Evolutionary conservation across 306 rosid species (phyloP), one percentile per base, ranked within the genome.

Genomic region (Medicago ruthenica): DNA sequence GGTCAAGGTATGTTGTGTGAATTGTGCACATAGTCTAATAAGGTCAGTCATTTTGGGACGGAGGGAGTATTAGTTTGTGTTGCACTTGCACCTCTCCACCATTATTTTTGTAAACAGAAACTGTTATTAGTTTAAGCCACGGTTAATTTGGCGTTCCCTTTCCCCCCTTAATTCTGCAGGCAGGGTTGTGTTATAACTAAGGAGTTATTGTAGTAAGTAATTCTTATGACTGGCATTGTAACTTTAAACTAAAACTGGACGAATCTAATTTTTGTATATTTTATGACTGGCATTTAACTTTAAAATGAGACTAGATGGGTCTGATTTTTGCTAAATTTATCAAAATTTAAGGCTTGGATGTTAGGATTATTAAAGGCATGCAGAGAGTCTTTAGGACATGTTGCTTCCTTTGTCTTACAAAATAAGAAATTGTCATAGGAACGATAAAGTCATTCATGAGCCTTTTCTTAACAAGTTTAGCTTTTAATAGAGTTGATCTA

Each of bases 151-250:
- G 48, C 47, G 10, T 50, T 6, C 31, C 64, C 5, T 11, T 16
- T 21, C 22, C 2, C 41, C 21, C 58, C 40, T 42, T 45, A 45
- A 12, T 14, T 66, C 18, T 7, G 45, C 53, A 8, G 39, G n/a
- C 37, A 36, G 27, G 27, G 37, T 58, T 44, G 60, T 66, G 15
- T 64, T 61, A 20, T 55, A 15, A 41, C 58, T 40, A 24, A 9
- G 53, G 12, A 3, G 14, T 41, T 54, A 17, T 6, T 54, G 31
- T 21, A 21, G 22, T 21, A 21, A 20, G 13, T 48, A 51, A 11
- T 10, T 61, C 5, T 40, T 39, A 48, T 81, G 68, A 54, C 18
- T 53, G 44, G 1, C 62, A 40, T 61, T 69, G 62, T 64, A 18
- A 54, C 67, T 57, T 27, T 36, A 2, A 24, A 54, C 7, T 69